phyloP scores from a whole-genome alignment of 2,329 filamentous ascomycete species.

The Scedosporium apiospermum region DNA sequence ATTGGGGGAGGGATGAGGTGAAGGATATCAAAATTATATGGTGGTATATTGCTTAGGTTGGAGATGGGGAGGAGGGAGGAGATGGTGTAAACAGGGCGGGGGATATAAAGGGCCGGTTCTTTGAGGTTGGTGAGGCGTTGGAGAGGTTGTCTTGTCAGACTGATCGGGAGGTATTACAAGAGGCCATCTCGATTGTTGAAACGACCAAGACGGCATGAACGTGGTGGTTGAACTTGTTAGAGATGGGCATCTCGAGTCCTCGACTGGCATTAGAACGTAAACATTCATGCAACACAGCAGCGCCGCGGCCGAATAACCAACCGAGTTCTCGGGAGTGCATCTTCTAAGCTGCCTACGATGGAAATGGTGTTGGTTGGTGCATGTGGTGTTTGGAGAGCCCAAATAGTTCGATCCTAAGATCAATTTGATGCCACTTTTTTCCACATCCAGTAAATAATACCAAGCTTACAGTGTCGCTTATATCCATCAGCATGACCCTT shows the following conservation, averaged over 20 bases:
- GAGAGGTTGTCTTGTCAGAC: neutral
- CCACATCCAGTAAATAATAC: too few relatives aligned
- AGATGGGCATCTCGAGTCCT: too few relatives aligned
- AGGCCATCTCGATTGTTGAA: neutral
- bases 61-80: neutral
- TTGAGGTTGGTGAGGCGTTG: neutral
- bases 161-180: neutral
- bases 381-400: too few relatives aligned
- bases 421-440: too few relatives aligned
- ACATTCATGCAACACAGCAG: too few relatives aligned
- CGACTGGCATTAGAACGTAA: too few relatives aligned
- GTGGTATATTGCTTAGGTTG: neutral
- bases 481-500: neutral
- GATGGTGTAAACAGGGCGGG: neutral
- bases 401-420: too few relatives aligned
- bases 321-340: too few relatives aligned
- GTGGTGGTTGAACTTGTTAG: too few relatives aligned
- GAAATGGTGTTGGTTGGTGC: too few relatives aligned
- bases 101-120: neutral
- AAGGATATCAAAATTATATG: neutral
- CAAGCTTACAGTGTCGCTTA: neutral
- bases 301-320: too few relatives aligned
- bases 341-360: too few relatives aligned
- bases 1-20: neutral
- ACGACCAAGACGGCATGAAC: neutral